These are phyloP conservation scores for Trichosporon sp. DNA, from an alignment of 1,284 basidiomycete genomes.

Conservation along the genomic window DNA sequence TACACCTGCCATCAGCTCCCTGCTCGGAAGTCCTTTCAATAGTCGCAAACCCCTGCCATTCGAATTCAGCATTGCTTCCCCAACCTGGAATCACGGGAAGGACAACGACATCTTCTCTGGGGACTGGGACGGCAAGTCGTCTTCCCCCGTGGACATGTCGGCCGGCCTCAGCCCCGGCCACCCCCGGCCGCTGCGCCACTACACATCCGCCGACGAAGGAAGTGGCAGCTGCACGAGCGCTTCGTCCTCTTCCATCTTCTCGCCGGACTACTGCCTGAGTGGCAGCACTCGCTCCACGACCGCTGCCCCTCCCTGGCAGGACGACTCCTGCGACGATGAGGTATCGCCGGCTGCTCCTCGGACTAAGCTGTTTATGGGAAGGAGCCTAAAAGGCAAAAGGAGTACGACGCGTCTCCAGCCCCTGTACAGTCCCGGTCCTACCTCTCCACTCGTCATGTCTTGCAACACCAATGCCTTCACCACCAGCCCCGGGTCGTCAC, in stretches of 20 bases:
- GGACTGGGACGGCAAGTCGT: constrained; percentile 12
- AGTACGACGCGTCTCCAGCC: constrained; percentile 21
- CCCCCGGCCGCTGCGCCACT: background rate
- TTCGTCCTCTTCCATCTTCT: constrained; percentile 24
- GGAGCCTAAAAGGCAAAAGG: background rate
- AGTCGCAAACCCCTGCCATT: background rate
- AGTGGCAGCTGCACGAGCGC: constrained; percentile 37
- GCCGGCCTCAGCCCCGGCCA: background rate
- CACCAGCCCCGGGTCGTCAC: background rate
- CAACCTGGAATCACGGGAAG: constrained; percentile 1
- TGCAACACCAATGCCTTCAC: background rate
- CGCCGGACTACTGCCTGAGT: constrained; percentile 25
- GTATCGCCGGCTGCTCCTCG: constrained; percentile 1
- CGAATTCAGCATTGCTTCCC: constrained; percentile 3
- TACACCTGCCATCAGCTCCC: constrained; percentile 30
- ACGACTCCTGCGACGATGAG: constrained; percentile 22
- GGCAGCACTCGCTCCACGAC: constrained; percentile 21
- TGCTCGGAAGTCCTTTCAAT: constrained; percentile 39
- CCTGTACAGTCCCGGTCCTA: constrained; percentile 10
- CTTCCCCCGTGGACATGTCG: constrained; percentile 4
- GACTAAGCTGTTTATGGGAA: background rate
- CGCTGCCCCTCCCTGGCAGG: constrained; percentile 30
- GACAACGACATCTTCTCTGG: background rate
- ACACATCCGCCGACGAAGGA: constrained; percentile 27
- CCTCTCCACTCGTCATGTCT: background rate